Evolutionary conservation across 352 stramenopile genomes (phyloP).

Genomic region (Phytopythium kandeliae): DNA sequence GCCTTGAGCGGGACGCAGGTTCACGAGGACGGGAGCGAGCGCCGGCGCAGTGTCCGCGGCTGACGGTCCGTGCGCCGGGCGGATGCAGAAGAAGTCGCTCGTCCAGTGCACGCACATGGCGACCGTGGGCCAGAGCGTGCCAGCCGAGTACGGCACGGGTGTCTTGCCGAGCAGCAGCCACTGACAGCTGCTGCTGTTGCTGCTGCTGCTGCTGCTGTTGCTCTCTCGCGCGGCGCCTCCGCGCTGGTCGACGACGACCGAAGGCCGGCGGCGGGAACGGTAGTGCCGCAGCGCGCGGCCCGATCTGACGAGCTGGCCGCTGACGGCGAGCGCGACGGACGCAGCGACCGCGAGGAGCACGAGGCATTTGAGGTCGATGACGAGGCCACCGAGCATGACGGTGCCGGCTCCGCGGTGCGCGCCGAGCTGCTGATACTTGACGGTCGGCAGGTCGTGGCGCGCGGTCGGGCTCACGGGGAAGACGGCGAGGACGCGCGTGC

Average conservation of each 20-base stretch:
- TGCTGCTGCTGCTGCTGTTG: too few species aligned
- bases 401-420: slow-evolving; percentile 12
- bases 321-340: background rate
- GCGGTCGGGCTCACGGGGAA: background rate
- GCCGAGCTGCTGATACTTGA: slow-evolving; percentile 6
- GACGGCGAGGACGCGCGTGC: slow-evolving; percentile 8
- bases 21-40: background rate
- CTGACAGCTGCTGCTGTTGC: background rate
- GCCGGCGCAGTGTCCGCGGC: background rate
- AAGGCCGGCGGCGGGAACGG: background rate
- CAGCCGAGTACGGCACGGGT: slow-evolving; percentile 25
- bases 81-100: slow-evolving; percentile 21
- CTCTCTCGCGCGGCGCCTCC: too few species aligned
- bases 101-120: slow-evolving; percentile 27
- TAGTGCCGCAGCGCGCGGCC: background rate
- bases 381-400: slow-evolving; percentile 15
- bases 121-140: slow-evolving; percentile 16
- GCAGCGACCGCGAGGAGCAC: slow-evolving; percentile 13
- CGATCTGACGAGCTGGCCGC: background rate
- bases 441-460: background rate
- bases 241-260: background rate
- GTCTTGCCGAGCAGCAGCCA: slow-evolving; percentile 5
- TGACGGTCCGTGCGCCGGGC: too few species aligned
- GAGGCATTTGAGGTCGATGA: slow-evolving; percentile 29
- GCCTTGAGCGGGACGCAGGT: background rate